A percentile compares a stretch with the other conserved stretches of the same genome.
phyloP scores from a whole-genome alignment of 306 rosid genomes.

The Castanospermum australe region DNA sequence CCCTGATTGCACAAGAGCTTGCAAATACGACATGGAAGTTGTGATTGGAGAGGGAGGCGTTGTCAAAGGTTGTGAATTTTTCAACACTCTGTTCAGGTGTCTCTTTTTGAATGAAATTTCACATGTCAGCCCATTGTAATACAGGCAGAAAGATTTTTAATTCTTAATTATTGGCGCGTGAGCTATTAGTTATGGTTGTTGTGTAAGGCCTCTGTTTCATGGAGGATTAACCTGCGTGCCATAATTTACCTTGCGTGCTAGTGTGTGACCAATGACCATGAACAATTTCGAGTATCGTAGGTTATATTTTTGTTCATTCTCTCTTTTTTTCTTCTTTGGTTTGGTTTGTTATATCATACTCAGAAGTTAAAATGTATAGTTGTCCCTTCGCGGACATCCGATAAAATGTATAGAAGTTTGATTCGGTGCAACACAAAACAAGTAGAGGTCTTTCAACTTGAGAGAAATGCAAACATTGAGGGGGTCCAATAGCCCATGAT shows the following conservation, averaged over 20 bases:
- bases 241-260: not conserved
- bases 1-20: slow-evolving; percentile 92
- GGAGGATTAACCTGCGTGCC: not conserved
- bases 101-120: slow-evolving; percentile 76
- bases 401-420: no score
- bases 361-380: no score
- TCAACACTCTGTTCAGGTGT: slow-evolving; percentile 73
- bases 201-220: not conserved
- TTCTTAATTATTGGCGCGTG: not conserved
- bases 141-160: not conserved
- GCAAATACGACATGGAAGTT: slow-evolving; percentile 71
- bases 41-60: slow-evolving; percentile 53
- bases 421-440: no score
- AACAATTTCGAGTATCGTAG: not conserved
- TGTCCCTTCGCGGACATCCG: no score
- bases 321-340: no score
- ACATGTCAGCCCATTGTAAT: slow-evolving; percentile 63
- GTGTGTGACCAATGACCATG: not conserved
- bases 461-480: no score
- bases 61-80: slow-evolving; percentile 61
- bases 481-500: not conserved
- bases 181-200: not conserved
- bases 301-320: not conserved
- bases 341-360: no score
- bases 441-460: no score